These are phyloP conservation scores for Flaveria ramosissima DNA, from an alignment of 129 eudicot genomes.

Conservation along the genomic window DNA sequence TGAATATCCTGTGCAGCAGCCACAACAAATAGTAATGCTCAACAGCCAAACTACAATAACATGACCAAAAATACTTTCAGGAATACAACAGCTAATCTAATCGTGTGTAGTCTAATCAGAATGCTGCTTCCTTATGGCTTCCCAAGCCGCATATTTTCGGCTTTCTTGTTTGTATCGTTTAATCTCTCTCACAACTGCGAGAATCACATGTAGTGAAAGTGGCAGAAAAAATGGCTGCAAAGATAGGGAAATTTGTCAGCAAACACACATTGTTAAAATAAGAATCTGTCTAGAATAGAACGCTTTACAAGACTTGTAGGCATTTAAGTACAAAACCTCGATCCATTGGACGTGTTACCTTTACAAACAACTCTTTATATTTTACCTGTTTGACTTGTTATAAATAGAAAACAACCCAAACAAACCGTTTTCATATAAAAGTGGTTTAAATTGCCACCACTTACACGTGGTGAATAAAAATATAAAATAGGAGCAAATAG, in stretches of 20 bases:
- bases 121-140: conserved; percentile 39
- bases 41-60: neutral
- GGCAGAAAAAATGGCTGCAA: conserved; percentile 98
- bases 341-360: neutral
- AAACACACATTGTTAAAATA: neutral
- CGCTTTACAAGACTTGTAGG: neutral
- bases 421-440: neutral
- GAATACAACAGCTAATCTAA: conserved; percentile 18
- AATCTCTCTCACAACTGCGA: conserved; percentile 83
- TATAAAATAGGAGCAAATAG: neutral
- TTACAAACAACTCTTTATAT: neutral
- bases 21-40: conserved; percentile 5
- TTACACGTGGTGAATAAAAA: neutral
- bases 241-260: neutral
- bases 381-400: neutral
- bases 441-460: neutral
- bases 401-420: neutral
- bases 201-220: conserved; percentile 82
- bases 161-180: conserved; percentile 73
- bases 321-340: neutral
- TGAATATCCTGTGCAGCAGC: neutral
- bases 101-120: conserved; percentile 17
- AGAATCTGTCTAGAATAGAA: neutral
- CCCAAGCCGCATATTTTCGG: conserved; percentile 66
- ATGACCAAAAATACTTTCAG: neutral